Evolutionary conservation across 148 eudicot species (phyloP), one percentile per base, ranked within the genome.

Genomic region (Vaccinium macrocarpon): DNA sequence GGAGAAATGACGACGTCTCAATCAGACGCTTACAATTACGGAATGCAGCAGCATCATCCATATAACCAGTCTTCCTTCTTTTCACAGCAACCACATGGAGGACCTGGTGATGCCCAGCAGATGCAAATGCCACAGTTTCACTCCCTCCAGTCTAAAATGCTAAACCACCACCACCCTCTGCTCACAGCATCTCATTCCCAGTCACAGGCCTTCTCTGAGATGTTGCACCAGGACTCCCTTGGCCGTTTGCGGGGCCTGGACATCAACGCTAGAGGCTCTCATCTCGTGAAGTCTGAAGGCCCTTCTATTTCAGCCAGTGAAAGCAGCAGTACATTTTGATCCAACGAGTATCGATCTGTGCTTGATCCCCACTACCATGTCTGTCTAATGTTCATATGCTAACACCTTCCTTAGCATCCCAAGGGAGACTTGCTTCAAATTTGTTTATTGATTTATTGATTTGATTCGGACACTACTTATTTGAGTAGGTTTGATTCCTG

Each of bases 161-260:
- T 87, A 32, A 82, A 74, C 68, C 88, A 82, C 72, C 89, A 84
- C 8, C 87, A 85, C 57, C 84, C 83, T 38, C 56, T 86, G 55
- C 46, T 85, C 32, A 68, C 77, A 1, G 76, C 90, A 82, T 68
- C 73, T 29, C 73, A 29, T 13, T 15, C 68, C 70, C 86, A 83
- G 16, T 80, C 86, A 13, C 91, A 87, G 80, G 82, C 70, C 46
- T 70, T 90, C 38, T 76, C 89, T 2, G 90, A 88, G 71, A 76
- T 87, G 79, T 56, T 88, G 53, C 91, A 86, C 82, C 94, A 92
- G 27, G 96, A 93, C 79, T 92, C 90, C 46, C 91, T 91, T 38
- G 89, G 90, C 35, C 90, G 89, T 72, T 88, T 91, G 75, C 94
- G 91, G 82, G 92, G 97, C 23, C 91, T 92, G 59, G 95, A 92